A percentile compares a stretch with the other conserved stretches of the same genome.
Evolutionary conservation across 768 basidiomycete species (phyloP).

Genomic region (Boletus subparvulus): DNA sequence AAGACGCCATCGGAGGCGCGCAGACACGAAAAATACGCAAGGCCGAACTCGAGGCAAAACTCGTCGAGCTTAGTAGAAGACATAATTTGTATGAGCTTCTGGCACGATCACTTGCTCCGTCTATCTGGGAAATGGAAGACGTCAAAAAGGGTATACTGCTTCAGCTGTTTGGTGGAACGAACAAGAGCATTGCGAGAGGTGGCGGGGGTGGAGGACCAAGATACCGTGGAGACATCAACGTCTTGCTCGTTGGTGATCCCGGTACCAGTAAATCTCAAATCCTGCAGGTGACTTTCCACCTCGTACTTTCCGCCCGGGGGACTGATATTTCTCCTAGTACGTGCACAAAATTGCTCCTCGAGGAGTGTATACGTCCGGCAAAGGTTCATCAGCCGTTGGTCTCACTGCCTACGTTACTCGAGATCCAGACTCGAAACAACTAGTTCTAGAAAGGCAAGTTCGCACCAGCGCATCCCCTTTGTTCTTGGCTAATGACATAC

Average conservation of each 20-base stretch:
- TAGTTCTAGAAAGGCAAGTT: conserved; percentile 88
- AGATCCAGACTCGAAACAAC: conserved; percentile 96
- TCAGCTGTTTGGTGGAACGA: conserved; percentile 96
- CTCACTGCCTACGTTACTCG: conserved; percentile 97
- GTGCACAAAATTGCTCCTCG: conserved; percentile 98
- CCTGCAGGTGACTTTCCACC: conserved; percentile 58
- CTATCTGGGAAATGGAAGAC: conserved; percentile 98
- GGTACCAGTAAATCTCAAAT: conserved; percentile 98
- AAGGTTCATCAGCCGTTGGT: conserved; percentile 98
- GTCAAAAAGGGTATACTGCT: conserved; percentile 98
- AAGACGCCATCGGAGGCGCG: conserved; percentile 41
- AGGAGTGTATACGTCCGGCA: conserved; percentile 96
- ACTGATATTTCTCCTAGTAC: conserved; percentile 53
- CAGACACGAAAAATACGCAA: conserved; percentile 39
- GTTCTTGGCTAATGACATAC: conserved; percentile 2
- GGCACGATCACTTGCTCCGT: conserved; percentile 84
- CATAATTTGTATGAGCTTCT: conserved; percentile 87
- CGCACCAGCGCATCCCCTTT: background rate
- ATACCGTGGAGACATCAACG: conserved; percentile 98
- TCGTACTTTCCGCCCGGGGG: background rate
- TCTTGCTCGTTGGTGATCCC: conserved; percentile 95
- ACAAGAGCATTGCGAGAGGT: conserved; percentile 90
- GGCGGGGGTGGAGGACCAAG: conserved; percentile 95
- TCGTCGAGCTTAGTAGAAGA: conserved; percentile 67
- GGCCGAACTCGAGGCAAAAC: conserved; percentile 77